These are phyloP conservation scores for Triglochin maritima DNA, from an alignment of 106 monocot genomes.

Conservation along the genomic window DNA sequence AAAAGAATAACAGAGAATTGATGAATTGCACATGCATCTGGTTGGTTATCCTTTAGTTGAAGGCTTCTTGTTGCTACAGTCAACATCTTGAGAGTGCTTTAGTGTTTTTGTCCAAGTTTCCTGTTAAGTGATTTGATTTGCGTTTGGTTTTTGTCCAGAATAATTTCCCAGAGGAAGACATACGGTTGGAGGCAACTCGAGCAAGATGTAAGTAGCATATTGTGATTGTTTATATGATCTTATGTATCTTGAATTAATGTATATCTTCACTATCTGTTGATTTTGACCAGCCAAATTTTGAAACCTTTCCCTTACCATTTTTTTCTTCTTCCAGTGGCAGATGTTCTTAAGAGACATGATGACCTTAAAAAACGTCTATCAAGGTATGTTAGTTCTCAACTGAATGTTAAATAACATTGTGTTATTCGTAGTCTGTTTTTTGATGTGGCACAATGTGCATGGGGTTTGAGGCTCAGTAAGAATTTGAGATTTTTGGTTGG, in stretches of 20 bases:
- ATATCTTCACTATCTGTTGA: background rate
- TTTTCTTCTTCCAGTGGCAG: constrained; percentile 43
- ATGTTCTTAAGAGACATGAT: constrained; percentile 77
- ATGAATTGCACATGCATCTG: no score
- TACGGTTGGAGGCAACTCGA: constrained; percentile 55
- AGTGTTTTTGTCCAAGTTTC: no score
- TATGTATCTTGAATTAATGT: no score
- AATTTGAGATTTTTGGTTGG: no score
- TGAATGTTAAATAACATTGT: background rate
- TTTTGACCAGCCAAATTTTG: background rate
- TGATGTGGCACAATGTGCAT: background rate
- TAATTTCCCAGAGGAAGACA: constrained; percentile 42
- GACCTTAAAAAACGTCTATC: constrained; percentile 63
- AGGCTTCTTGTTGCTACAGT: no score
- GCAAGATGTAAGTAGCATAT: constrained; percentile 47
- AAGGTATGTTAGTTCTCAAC: constrained; percentile 29
- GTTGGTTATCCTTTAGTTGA: no score
- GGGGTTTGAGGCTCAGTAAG: background rate
- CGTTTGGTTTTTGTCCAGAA: background rate
- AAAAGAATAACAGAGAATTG: no score
- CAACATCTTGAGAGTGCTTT: background rate
- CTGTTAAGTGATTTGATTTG: background rate
- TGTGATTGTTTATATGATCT: background rate
- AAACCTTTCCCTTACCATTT: background rate
- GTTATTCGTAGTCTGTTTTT: background rate